Evolutionary conservation across 1,284 basidiomycete genomes (phyloP), one percentile per base, ranked within the genome.

Genomic region (Puccinia horiana): DNA sequence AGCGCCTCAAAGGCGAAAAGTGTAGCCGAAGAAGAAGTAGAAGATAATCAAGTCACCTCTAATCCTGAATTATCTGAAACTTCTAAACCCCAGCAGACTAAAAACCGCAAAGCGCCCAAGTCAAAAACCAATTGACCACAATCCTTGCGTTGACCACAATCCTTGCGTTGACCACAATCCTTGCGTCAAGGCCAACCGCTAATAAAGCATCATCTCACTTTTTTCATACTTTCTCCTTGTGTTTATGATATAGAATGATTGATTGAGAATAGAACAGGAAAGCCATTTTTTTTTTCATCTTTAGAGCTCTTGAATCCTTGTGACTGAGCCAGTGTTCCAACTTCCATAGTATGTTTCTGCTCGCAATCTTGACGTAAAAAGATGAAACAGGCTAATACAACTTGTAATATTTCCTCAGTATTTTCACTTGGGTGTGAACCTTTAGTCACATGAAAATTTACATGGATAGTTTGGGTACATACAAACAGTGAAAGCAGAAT

Each of bases 51-150:
- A 40, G 9, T 16, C 29, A 0, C 14, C 6, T 32, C 32, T 29
- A 72, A 42, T 42, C 16, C 35, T n/a, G 52, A 40, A 37, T n/a
- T 23, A 4, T 37, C 26, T 49, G 63, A 52, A 44, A 44, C 23
- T 37, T 18, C 26, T 1, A 44, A 40, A 42, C 63, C 65, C 40
- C 65, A 32, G 26, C 69, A 70, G 44, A 52, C 29, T 29, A 70
- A 70, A 69, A 80, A 44, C 12, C 47, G 77, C 12, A 80, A 80
- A 61, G 52, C 9, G 2, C 44, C 44, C 23, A 80, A 80, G 35
- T 80, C 77, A 40, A 80, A 80, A 47, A 72, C 61, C 23, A 65
- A 65, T 35, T 65, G 35, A 65, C 6, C 8, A 18, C n/a, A 40
- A 23, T 40, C 18, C 35, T 26, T 8, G 12, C 16, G 5, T 65